A percentile compares a stretch with the other conserved stretches of the same genome.
Evolutionary conservation across 2,329 filamentous ascomycete genomes (phyloP).

Genomic region (Dryadomyces quercus-mongolicae): DNA sequence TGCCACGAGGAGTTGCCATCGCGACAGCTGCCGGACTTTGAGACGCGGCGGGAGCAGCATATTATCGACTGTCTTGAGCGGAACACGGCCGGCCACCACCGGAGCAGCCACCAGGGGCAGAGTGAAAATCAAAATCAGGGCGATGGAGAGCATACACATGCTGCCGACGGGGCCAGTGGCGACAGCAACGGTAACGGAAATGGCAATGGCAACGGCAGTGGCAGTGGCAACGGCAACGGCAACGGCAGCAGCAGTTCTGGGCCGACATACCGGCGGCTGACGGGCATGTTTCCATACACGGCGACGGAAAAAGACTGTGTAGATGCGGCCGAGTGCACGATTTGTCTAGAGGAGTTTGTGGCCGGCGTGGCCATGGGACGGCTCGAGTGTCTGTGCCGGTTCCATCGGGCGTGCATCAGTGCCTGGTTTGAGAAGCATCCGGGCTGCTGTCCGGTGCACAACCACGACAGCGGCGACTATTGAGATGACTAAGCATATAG

Average conservation of each 20-base stretch:
- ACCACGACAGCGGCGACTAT: conserved; percentile 49
- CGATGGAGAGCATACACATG: not conserved
- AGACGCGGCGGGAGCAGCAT: conserved; percentile 43
- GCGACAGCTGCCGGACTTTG: conserved; percentile 37
- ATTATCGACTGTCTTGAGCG: conserved; percentile 44
- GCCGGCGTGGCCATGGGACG: conserved; percentile 52
- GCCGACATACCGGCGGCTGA: conserved; percentile 26
- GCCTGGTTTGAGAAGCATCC: conserved; percentile 52
- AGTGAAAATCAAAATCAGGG: no score
- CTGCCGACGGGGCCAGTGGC: not conserved
- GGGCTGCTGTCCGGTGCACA: conserved; percentile 53
- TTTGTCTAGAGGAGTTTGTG: conserved; percentile 55
- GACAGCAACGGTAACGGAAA: not conserved
- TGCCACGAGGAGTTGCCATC: conserved; percentile 62
- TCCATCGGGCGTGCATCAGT: conserved; percentile 48
- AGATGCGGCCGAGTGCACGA: conserved; percentile 56
- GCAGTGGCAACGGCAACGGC: no score
- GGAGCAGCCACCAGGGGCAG: not conserved
- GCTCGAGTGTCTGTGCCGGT: conserved; percentile 54
- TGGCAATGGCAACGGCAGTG: no score
- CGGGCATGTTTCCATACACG: conserved; percentile 50
- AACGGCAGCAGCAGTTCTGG: not conserved
- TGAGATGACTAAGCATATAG: conserved; percentile 9
- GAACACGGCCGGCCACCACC: conserved; percentile 26
- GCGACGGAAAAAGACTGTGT: conserved; percentile 58